Evolutionary conservation across 2,329 filamentous ascomycete species (phyloP).

Genomic region (Beauveria sp.): DNA sequence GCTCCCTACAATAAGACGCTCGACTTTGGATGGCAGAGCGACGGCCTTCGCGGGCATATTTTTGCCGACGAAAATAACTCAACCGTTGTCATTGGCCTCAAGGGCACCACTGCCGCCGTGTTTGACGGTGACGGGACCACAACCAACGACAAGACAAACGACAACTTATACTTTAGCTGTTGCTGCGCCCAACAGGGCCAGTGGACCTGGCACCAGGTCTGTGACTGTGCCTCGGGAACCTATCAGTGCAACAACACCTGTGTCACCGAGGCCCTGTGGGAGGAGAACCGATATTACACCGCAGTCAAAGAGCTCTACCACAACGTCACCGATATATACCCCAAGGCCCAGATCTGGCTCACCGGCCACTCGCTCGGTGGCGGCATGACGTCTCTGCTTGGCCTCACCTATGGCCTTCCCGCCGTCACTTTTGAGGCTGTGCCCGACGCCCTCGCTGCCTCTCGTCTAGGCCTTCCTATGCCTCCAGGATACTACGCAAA

Average conservation of each 20-base stretch:
- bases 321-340: slow-evolving; percentile 86
- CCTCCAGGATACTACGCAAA: slow-evolving; percentile 71
- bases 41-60: slow-evolving; percentile 86
- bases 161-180: slow-evolving; percentile 96
- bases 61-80: slow-evolving; percentile 80
- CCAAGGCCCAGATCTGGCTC: slow-evolving; percentile 77
- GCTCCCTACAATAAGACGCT: slow-evolving; percentile 74
- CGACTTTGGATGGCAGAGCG: slow-evolving; percentile 87
- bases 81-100: slow-evolving; percentile 85
- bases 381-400: slow-evolving; percentile 78
- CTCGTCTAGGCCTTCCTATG: slow-evolving; percentile 73
- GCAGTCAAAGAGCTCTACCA: slow-evolving; percentile 84
- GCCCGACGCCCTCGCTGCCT: slow-evolving; percentile 80
- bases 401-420: slow-evolving; percentile 83
- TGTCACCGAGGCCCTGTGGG: slow-evolving; percentile 62
- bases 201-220: slow-evolving; percentile 84
- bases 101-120: slow-evolving; percentile 82
- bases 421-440: slow-evolving; percentile 91
- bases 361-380: slow-evolving; percentile 90
- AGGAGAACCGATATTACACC: slow-evolving; percentile 87
- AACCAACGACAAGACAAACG: slow-evolving; percentile 94
- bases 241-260: slow-evolving; percentile 93
- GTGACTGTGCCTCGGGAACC: slow-evolving; percentile 80
- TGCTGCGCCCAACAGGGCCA: slow-evolving; percentile 93
- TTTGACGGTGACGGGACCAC: slow-evolving; percentile 97